Evolutionary conservation across 129 eudicot species (phyloP).

Genomic region (Logfia minima): DNA sequence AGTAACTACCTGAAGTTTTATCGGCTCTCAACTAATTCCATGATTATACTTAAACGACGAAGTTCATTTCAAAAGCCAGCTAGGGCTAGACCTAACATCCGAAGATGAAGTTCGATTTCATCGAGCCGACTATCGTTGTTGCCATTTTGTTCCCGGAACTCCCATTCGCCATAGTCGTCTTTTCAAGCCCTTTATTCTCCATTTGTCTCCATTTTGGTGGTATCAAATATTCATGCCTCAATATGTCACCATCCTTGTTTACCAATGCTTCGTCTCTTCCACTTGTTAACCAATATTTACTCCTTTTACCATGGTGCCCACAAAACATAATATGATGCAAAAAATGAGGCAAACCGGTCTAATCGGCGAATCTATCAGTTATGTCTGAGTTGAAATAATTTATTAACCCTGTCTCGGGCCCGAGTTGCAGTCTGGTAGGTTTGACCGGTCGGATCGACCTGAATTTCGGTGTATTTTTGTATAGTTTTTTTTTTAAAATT

Average conservation of each 20-base stretch:
- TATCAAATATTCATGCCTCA: neutral
- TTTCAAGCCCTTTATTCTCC: slow-evolving; percentile 37
- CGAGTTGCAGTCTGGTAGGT: no score
- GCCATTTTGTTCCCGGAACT: slow-evolving; percentile 13
- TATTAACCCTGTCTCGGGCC: no score
- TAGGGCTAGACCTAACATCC: slow-evolving; percentile 26
- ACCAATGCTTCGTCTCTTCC: slow-evolving; percentile 54
- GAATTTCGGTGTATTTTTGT: no score
- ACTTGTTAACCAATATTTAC: slow-evolving; percentile 28
- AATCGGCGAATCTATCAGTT: no score
- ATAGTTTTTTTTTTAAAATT: no score
- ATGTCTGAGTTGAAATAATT: no score
- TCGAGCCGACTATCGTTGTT: slow-evolving; percentile 33
- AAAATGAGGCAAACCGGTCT: no score
- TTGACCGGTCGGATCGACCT: no score
- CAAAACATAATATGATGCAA: neutral
- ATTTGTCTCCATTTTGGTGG: slow-evolving; percentile 58
- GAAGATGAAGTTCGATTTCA: slow-evolving; percentile 32
- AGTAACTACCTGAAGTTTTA: no score
- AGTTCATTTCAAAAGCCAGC: neutral
- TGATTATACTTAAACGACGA: no score
- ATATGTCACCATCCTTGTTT: slow-evolving; percentile 44
- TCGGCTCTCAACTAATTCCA: no score
- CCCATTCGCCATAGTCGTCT: slow-evolving; percentile 36
- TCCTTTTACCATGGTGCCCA: slow-evolving; percentile 48